Base-by-base conservation (phyloP, 2,329 filamentous ascomycete species). In the Zymoseptoria ardabiliae region DNA sequence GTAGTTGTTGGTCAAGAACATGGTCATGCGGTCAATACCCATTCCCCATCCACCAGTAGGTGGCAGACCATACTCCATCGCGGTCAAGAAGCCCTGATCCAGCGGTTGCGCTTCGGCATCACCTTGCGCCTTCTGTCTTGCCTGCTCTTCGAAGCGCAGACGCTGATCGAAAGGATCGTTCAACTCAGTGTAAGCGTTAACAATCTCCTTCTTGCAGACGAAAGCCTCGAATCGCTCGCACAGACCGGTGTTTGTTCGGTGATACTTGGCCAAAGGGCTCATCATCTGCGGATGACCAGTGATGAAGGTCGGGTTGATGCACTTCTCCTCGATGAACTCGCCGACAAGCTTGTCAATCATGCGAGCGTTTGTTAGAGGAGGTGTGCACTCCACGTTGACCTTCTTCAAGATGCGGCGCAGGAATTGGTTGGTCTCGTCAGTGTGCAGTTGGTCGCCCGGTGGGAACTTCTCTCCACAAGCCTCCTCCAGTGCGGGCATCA, bases 201-300 rank as follows among this genome's bases (percentile, higher is more conserved):
- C 88, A 67, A 97, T 97, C 75, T 97, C 93, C 84, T 94, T 95
- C 82, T 91, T 95, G 81, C 88, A 91, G 52, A 97, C 94, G 68
- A 99, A 99, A 10, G 90, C 92, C 78, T 99, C 94, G 75, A 97
- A 97, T 58, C 94, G 89, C 81, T 99, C 94, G 74, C 91, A 97
- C 35, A 99, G 84, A 70, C 93, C 94, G 56, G 87, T 83, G 63
- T 85, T 84, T 53, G 81, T 78, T 66, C 94, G 89, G 77, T 97
- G 90, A 76, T 92, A 92, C 83, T 99, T 99, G 80, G 94, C 94
- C 19, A 99, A 82, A 8, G 94, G 94, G 17, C 90, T 94, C 93
- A 97, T 95, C 82, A 91, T 88, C 61, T 76, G 75, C 10, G 77
- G 86, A 76, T 96, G 90, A n/a, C 88, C 89, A 6, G 82, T 87